Conservation (phyloP, 495 filamentous ascomycete species). For the Cladorrhinum samala region DNA sequence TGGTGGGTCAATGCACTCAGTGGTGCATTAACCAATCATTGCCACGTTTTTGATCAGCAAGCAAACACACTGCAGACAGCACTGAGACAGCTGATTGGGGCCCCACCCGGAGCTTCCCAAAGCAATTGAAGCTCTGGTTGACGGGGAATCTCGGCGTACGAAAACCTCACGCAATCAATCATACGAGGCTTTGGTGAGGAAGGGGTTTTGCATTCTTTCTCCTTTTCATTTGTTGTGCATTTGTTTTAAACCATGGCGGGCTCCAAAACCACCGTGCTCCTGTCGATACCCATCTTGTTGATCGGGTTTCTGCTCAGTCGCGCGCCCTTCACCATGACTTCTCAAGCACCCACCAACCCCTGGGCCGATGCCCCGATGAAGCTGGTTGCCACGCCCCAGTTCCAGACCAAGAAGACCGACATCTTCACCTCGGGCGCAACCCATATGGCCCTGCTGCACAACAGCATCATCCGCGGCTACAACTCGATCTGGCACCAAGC, state of each 20-base stretch:
- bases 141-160: no score
- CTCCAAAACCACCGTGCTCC: conserved; percentile 10
- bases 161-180: no score
- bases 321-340: conserved; percentile 39
- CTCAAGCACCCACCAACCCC: conserved; percentile 28
- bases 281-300: conserved; percentile 25
- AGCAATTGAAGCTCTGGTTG: no score
- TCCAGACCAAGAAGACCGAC: conserved; percentile 42
- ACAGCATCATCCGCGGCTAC: conserved; percentile 52
- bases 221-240: neutral
- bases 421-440: conserved; percentile 48
- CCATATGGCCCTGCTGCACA: conserved; percentile 54
- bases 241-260: conserved; percentile 21
- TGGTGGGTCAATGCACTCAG: no score
- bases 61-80: no score
- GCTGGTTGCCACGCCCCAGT: conserved; percentile 43
- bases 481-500: conserved; percentile 55
- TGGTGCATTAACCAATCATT: no score
- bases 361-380: conserved; percentile 48
- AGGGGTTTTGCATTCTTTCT: no score
- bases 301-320: conserved; percentile 36
- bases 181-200: conserved; percentile 13
- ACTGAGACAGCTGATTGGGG: no score
- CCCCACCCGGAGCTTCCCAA: no score
- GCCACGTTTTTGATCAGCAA: no score